phyloP scores from a whole-genome alignment of 176 grass and related monocot species.

The Rhynchospora pubera region DNA sequence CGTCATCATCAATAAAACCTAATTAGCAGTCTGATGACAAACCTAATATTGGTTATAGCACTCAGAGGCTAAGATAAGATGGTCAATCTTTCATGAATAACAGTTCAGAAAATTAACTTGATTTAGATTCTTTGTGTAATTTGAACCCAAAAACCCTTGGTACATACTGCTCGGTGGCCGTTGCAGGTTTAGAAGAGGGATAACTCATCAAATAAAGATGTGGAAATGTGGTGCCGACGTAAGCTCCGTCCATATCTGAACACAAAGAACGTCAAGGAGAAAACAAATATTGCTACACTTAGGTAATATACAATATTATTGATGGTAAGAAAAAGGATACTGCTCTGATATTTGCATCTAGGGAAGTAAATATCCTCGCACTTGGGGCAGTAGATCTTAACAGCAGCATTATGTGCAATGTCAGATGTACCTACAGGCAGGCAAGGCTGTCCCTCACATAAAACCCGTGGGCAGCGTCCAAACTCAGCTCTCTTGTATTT shows the following conservation, averaged over 20 bases:
- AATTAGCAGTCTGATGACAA: slow-evolving; percentile 7
- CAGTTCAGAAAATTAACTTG: neutral
- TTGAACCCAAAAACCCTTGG: slow-evolving; percentile 42
- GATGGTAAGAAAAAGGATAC: slow-evolving; percentile 65
- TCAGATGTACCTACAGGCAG: slow-evolving; percentile 71
- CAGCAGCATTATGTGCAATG: slow-evolving; percentile 53
- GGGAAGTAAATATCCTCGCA: slow-evolving; percentile 95
- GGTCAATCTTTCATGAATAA: slow-evolving; percentile 11
- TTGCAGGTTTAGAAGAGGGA: slow-evolving; percentile 29
- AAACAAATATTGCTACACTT: slow-evolving; percentile 7
- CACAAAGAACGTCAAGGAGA: neutral
- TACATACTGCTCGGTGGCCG: slow-evolving; percentile 27
- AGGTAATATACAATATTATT: slow-evolving; percentile 12
- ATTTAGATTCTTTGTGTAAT: slow-evolving; percentile 31
- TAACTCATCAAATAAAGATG: slow-evolving; percentile 38
- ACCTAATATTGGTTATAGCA: slow-evolving; percentile 8
- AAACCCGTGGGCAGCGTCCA: slow-evolving; percentile 66
- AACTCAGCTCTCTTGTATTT: slow-evolving; percentile 89
- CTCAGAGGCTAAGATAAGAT: neutral
- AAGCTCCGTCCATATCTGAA: slow-evolving; percentile 41
- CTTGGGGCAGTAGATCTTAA: slow-evolving; percentile 89
- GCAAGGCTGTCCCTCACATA: slow-evolving; percentile 79
- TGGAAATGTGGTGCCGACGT: slow-evolving; percentile 34
- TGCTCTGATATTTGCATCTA: slow-evolving; percentile 85
- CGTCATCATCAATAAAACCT: neutral